Percentiles rank a stretch among this genome's conserved stretches.
Evolutionary conservation across 106 monocot genomes (phyloP).

Genomic region (Iris macrosiphon): DNA sequence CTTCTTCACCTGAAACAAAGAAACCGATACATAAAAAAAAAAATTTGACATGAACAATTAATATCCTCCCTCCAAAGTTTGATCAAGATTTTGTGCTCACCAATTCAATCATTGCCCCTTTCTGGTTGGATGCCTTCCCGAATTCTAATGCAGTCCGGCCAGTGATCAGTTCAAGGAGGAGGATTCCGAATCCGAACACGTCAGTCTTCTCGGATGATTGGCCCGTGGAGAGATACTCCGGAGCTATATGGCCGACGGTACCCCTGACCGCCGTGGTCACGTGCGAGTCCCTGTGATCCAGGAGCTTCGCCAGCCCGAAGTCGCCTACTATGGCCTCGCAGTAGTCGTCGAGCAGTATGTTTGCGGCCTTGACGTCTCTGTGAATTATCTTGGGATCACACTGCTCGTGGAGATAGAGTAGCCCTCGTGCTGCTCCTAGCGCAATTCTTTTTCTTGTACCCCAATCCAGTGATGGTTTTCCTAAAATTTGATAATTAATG

Average conservation of each 20-base stretch:
- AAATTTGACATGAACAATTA: too few relatives aligned
- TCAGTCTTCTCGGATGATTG: conserved; percentile 28
- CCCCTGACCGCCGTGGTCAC: conserved; percentile 24
- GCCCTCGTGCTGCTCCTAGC: conserved; percentile 22
- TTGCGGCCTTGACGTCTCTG: conserved; percentile 26
- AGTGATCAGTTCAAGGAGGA: conserved; percentile 17
- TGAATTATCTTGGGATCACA: conserved; percentile 32
- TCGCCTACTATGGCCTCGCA: conserved; percentile 26
- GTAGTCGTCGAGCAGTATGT: conserved; percentile 25
- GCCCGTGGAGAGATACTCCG: conserved; percentile 24
- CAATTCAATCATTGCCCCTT: conserved; percentile 31
- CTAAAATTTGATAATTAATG: too few relatives aligned
- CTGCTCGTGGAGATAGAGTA: conserved; percentile 23
- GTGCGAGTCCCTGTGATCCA: conserved; percentile 24
- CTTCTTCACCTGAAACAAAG: conserved; percentile 17
- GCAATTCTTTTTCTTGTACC: conserved; percentile 22
- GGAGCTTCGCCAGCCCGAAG: conserved; percentile 26
- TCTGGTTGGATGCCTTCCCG: conserved; percentile 23
- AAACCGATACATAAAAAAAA: not conserved
- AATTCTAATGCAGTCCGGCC: conserved; percentile 25
- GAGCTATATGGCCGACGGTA: conserved; percentile 26
- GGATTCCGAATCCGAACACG: conserved; percentile 26
- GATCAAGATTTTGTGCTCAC: conserved; percentile 11
- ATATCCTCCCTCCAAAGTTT: too few relatives aligned
- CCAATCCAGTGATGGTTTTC: conserved; percentile 20